Base-by-base conservation (phyloP, 164 flowering plant species). In the Chimonanthus salicifolius region DNA sequence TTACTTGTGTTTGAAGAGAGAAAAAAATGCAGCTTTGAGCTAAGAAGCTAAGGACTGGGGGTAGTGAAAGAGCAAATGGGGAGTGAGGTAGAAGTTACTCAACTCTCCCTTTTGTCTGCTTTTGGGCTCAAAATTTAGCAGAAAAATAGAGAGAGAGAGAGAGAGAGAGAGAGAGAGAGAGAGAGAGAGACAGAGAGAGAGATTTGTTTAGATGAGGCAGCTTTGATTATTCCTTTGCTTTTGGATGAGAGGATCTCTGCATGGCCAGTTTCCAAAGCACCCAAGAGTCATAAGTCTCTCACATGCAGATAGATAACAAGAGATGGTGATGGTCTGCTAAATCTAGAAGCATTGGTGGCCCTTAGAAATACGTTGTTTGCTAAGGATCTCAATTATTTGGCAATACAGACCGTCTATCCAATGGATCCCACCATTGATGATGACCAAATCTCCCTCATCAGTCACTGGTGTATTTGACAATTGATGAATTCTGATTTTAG, bases 241-340 rank as follows among this genome's bases (percentile, higher is more conserved):
- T 47, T 68, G 51, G 70, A 47, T 44, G n/a, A 68, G 33, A 68
- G 70, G 70, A 68, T 68, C 70, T 49, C 70, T 68, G 70, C 70
- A 68, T 47, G 70, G 21, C 11, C 45, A 68, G 54, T 48, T 65
- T 68, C 54, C 70, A 47, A 68, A 3, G 70, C 54, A 49, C 46
- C 16, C 46, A 7, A 66, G 46, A 46, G 68, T 45, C 68, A 66
- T 66, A 45, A 66, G 49, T 66, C 47, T 44, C 51, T 54, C 70
- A 68, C 58, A 68, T 68, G 70, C 58, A 48, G 49, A 68, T 68
- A 15, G 54, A 68, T 63, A 7, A 33, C 33, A 33, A 33, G 33
- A 33, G 33, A 33, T 33, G 33, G 33, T 33, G 33, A 33, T 21
- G 66, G 16, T 21, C 43, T 6, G 43, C 21, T 21, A 63, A 63